Base-by-base conservation (phyloP, 2,329 filamentous ascomycete genomes). In the Peltaster fructicola region DNA sequence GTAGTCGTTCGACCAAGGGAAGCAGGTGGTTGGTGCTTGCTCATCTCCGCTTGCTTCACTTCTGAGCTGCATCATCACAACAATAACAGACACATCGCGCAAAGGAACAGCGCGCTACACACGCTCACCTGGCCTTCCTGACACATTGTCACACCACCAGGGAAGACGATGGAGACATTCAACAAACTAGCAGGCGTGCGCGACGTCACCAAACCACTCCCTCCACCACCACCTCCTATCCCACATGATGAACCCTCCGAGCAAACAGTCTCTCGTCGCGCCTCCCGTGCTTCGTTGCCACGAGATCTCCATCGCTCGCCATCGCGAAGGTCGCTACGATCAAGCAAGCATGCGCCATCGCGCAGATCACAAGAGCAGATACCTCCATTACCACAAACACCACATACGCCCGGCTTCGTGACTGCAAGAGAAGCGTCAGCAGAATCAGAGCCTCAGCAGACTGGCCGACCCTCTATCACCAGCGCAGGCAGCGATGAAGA, bases 401-500 rank as follows among this genome's bases (percentile, higher is more conserved):
- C 24, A 8, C 14, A 29, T 30, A 11, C 24, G 28, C 17, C 23
- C 34, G 27, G 26, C 26, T n/a, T 19, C 36, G 23, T 24, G 36
- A 30, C 18, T 37, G 22, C 9, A 36, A 26, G 15, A 31, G 8
- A 25, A 30, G 23, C 11, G 20, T 18, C 31, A 28, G 12, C 25
- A 25, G n/a, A n/a, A n/a, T n/a, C n/a, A n/a, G n/a, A n/a, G n/a
- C n/a, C n/a, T n/a, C n/a, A n/a, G n/a, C n/a, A n/a, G n/a, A n/a
- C n/a, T n/a, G n/a, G n/a, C 17, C 20, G 26, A 17, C 24, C n/a
- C n/a, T 25, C 23, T 20, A 30, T 14, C 11, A 31, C 23, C 7
- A 45, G 60, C 15, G 65, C 73, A 23, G 50, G 44, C 8, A 65
- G 72, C 24, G 63, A 66, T 12, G 72, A 70, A 14, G 61, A 72